Evolutionary conservation across 164 flowering plant species (phyloP).

Genomic region (Sedum album): DNA sequence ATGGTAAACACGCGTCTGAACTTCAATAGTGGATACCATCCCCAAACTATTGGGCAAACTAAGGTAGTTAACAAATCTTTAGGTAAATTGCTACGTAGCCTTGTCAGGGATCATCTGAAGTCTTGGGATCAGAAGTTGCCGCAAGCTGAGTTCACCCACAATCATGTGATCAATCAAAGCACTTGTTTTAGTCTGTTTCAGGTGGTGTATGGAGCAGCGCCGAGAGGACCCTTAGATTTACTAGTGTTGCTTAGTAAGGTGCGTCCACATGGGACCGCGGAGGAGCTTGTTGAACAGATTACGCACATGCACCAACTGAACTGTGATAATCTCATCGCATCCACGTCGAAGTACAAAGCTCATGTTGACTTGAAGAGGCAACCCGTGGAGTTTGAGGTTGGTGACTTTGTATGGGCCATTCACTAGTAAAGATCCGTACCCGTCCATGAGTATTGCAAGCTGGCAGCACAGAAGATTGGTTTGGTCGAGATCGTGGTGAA

Average conservation of each 20-base stretch:
- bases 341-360: neutral
- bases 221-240: neutral
- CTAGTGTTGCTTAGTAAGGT: neutral
- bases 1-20: too few relatives aligned
- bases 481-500: neutral
- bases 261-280: neutral
- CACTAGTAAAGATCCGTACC: neutral
- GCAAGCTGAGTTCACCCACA: too few relatives aligned
- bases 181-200: neutral
- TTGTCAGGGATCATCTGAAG: too few relatives aligned
- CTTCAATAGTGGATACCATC: too few relatives aligned
- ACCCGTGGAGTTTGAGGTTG: slow-evolving; percentile 5
- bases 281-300: neutral
- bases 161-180: too few relatives aligned
- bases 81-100: too few relatives aligned
- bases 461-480: slow-evolving; percentile 5
- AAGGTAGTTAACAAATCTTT: too few relatives aligned
- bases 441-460: neutral
- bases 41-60: too few relatives aligned
- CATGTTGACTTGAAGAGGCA: slow-evolving; percentile 2
- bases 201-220: neutral
- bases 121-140: too few relatives aligned
- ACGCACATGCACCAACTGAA: neutral
- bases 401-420: slow-evolving; percentile 11
- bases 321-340: neutral